A percentile compares a stretch with the other conserved stretches of the same genome.
phyloP scores from a whole-genome alignment of 768 basidiomycete species.

The Kwoniella dendrophila region DNA sequence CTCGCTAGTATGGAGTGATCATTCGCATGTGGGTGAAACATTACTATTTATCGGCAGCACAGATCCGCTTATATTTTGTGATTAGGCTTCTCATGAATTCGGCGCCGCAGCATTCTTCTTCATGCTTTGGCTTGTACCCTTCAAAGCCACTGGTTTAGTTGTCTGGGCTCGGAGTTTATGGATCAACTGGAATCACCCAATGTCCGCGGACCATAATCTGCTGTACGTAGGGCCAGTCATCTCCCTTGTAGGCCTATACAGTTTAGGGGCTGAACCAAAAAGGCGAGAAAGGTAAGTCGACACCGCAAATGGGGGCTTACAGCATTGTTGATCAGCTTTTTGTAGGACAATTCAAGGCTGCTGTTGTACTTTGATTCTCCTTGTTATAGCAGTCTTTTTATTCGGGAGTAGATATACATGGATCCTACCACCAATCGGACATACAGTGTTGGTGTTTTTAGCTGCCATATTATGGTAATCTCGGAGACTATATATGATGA shows the following conservation, averaged over 20 bases:
- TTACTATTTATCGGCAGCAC: not conserved
- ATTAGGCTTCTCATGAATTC: not conserved
- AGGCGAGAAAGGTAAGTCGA: conserved; percentile 6
- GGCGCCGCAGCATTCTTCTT: conserved; percentile 66
- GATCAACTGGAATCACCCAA: conserved; percentile 75
- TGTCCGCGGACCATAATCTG: conserved; percentile 71
- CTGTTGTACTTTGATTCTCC: not conserved
- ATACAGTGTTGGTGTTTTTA: conserved; percentile 5
- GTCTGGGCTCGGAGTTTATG: conserved; percentile 88
- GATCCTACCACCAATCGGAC: conserved; percentile 3
- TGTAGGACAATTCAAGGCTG: not conserved
- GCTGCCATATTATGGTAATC: conserved; percentile 1
- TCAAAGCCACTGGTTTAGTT: conserved; percentile 72
- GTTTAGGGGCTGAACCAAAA: not conserved
- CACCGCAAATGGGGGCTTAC: too few species aligned
- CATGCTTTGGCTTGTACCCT: conserved; percentile 78
- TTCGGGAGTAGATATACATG: conserved; percentile 23
- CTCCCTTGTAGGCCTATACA: conserved; percentile 13
- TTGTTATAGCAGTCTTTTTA: conserved; percentile 6
- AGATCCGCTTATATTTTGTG: not conserved
- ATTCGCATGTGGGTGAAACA: not conserved
- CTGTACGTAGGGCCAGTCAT: conserved; percentile 26
- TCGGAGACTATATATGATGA: conserved; percentile 8
- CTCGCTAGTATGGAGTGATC: not conserved
- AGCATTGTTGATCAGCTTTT: not conserved